Evolutionary conservation across 129 eudicot genomes (phyloP).

Genomic region (Escallonia herrerae): DNA sequence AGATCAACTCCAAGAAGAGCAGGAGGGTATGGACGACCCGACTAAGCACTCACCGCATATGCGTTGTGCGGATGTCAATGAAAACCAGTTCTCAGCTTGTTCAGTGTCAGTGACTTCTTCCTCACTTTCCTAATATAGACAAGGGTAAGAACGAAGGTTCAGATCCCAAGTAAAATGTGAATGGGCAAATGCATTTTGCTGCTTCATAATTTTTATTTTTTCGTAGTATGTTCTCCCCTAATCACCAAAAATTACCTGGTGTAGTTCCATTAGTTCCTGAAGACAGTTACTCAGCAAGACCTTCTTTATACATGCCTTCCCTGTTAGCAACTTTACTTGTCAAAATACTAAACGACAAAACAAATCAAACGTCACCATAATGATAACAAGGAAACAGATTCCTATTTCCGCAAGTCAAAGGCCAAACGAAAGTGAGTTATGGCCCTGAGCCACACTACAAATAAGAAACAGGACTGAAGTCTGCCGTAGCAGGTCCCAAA

Average conservation of each 20-base stretch:
- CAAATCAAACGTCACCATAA: too few species aligned
- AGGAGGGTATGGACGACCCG: not conserved
- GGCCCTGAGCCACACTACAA: not conserved
- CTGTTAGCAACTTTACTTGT: slow-evolving; percentile 32
- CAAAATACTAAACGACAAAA: not conserved
- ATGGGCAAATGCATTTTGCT: not conserved
- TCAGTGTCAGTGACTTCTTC: slow-evolving; percentile 98
- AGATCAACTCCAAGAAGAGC: not conserved
- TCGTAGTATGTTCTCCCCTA: not conserved
- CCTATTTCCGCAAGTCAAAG: not conserved
- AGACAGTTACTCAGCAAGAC: slow-evolving; percentile 93
- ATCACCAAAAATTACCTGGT: slow-evolving; percentile 53
- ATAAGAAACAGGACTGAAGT: not conserved
- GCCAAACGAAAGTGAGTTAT: too few species aligned
- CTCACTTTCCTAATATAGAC: slow-evolving; percentile 73
- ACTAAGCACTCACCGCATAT: slow-evolving; percentile 56
- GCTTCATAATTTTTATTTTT: not conserved
- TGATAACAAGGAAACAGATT: too few species aligned
- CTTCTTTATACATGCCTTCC: slow-evolving; percentile 98
- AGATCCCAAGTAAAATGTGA: not conserved
- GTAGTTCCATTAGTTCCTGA: slow-evolving; percentile 97
- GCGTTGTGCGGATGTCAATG: slow-evolving; percentile 92
- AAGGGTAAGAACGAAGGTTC: slow-evolving; percentile 12
- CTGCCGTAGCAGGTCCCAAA: too few species aligned
- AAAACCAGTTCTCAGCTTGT: slow-evolving; percentile 99